Conservation (phyloP, 306 rosid genomes). For the Vigna angularis region DNA sequence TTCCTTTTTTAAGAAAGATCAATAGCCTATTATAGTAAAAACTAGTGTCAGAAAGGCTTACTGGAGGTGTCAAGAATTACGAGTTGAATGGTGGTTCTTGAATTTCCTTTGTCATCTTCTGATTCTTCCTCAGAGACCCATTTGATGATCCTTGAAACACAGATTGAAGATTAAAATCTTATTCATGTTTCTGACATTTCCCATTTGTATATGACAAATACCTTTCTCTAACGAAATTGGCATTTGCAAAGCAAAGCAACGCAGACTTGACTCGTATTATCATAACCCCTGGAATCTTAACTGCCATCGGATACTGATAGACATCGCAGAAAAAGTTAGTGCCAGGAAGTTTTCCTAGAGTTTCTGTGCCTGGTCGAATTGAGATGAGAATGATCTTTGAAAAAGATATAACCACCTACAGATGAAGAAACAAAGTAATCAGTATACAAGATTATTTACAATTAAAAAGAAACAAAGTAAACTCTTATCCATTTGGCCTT, state of each 20-base stretch:
- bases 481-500: not conserved
- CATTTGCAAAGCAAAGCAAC: slow-evolving; percentile 88
- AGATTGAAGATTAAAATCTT: not conserved
- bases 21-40: not conserved
- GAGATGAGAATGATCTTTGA: slow-evolving; percentile 70
- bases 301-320: slow-evolving; percentile 81
- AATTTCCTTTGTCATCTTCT: slow-evolving; percentile 49
- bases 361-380: slow-evolving; percentile 73
- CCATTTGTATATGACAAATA: slow-evolving; percentile 10
- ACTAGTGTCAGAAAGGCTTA: slow-evolving; percentile 44
- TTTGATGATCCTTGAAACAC: slow-evolving; percentile 54
- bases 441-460: too few relatives aligned
- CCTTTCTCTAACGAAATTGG: slow-evolving; percentile 78
- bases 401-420: slow-evolving; percentile 82
- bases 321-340: slow-evolving; percentile 68
- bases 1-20: not conserved
- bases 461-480: too few relatives aligned
- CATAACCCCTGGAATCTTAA: slow-evolving; percentile 65
- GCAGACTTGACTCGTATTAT: slow-evolving; percentile 73
- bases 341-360: slow-evolving; percentile 82
- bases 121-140: slow-evolving; percentile 59
- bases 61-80: slow-evolving; percentile 78
- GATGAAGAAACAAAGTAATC: not conserved
- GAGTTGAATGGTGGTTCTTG: slow-evolving; percentile 46
- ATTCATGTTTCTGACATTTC: slow-evolving; percentile 2